Base-by-base conservation (phyloP, 495 filamentous ascomycete genomes). In the Lophiotrema nucula region DNA sequence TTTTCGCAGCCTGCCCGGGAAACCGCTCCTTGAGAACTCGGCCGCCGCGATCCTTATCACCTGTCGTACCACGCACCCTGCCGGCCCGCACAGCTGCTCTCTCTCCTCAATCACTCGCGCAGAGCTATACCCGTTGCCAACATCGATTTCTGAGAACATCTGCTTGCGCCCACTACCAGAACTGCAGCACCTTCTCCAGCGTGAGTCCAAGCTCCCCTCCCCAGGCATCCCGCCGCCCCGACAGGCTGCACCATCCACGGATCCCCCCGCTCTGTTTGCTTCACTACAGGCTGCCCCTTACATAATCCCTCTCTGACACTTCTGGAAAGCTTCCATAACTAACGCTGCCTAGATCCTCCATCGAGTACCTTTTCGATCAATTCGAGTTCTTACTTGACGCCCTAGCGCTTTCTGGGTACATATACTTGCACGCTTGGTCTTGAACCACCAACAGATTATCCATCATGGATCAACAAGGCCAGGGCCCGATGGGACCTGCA, bases 391-490 rank as follows among this genome's bases (percentile, higher is more conserved):
- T 23, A 28, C 6, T 35, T 26, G 31, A 39, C 53, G 50, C 51
- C 27, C 38, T 52, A 43, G 46, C 46, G 41, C 51, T 56, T 41
- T 25, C 56, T 23, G 51, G 28, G 46, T n/a, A n/a, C 21, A 26
- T 43, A 47, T 46, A 31, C 18, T 24, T 46, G 31, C 48, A 47
- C 41, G 31, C 58, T 31, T 26, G 53, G 27, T 31, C 44, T 47
- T 58, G 35, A 54, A 42, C 39, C 53, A 49, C 39, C 27, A 47
- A 43, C 48, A 21, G n/a, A n/a, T n/a, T 41, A 43, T 37, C 55
- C 23, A 76, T 68, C 52, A 96, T 95, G 90, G 91, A 96, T 76
- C 89, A 90, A 74, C 83, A 88, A 72, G 83, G 84, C 67, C 87
- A 87, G 62, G 88, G 85, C 68, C 84, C 87, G 47, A 83, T 86